These are phyloP conservation scores for Nakazawaea pomicola DNA, from an alignment of 805 yeast species.

Conservation along the genomic window DNA sequence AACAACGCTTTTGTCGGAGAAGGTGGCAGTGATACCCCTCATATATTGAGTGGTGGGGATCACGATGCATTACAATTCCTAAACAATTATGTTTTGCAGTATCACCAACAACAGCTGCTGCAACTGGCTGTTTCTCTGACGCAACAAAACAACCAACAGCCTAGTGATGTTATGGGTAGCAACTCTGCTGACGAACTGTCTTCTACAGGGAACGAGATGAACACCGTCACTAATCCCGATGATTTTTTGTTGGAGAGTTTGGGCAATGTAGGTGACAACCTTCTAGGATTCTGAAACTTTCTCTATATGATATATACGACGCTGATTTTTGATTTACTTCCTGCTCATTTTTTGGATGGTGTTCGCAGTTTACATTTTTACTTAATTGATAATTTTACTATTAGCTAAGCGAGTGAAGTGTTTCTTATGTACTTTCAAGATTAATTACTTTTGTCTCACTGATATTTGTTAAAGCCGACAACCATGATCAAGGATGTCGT, in stretches of 20 bases:
- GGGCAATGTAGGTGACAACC: constrained; percentile 10
- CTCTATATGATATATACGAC: no score
- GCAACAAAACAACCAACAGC: not conserved
- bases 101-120: constrained; percentile 18
- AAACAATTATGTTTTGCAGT: constrained; percentile 26
- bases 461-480: no score
- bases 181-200: not conserved
- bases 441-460: no score
- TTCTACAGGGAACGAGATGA: not conserved
- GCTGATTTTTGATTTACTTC: no score
- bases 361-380: no score
- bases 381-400: no score
- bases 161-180: constrained; percentile 1
- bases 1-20: constrained; percentile 55
- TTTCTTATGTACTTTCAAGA: no score
- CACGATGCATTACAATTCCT: constrained; percentile 27
- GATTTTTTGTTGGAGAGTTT: constrained; percentile 10
- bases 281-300: constrained; percentile 11
- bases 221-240: constrained; percentile 4
- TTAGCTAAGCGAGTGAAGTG: no score
- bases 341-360: no score
- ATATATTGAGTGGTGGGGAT: constrained; percentile 56
- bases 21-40: constrained; percentile 62
- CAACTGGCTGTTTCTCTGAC: not conserved
- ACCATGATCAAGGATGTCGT: no score